A percentile compares a stretch with the other conserved stretches of the same genome.
Evolutionary conservation across 2,329 filamentous ascomycete species (phyloP).

Genomic region (Chaetomiaceae sp.): DNA sequence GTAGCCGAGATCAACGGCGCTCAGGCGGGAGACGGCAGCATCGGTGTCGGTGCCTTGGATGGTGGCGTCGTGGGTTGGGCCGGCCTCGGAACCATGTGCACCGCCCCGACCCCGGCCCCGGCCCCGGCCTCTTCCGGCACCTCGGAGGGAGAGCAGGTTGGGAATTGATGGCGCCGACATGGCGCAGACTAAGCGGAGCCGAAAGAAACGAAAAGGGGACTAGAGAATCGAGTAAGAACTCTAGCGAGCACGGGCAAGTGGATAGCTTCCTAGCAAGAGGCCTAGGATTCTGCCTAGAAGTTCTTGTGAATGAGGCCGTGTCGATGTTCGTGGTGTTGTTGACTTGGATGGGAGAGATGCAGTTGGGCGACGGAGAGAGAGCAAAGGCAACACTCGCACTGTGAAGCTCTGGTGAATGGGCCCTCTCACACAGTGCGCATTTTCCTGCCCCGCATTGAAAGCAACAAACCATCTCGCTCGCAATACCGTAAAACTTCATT

Average conservation of each 20-base stretch:
- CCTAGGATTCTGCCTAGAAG: too few species aligned
- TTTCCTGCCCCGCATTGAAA: too few species aligned
- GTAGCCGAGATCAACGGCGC: slow-evolving; percentile 82
- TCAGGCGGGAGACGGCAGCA: slow-evolving; percentile 82
- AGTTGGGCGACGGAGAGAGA: background rate
- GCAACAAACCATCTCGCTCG: too few species aligned
- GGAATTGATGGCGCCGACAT: slow-evolving; percentile 65
- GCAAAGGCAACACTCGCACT: background rate
- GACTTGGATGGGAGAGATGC: too few species aligned
- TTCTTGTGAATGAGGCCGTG: too few species aligned
- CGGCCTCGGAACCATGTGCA: slow-evolving; percentile 23
- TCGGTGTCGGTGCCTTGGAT: slow-evolving; percentile 91
- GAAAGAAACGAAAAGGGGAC: background rate
- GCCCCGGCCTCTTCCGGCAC: slow-evolving; percentile 26
- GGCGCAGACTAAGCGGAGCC: background rate
- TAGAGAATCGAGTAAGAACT: too few species aligned
- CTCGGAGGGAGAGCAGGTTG: slow-evolving; percentile 62
- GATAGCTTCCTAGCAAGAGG: too few species aligned
- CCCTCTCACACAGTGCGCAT: background rate
- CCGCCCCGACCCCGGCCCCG: slow-evolving; percentile 32
- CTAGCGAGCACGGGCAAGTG: too few species aligned
- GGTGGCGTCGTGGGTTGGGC: slow-evolving; percentile 58
- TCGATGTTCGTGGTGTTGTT: too few species aligned
- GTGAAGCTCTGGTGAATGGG: background rate
- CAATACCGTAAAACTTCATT: too few species aligned